phyloP scores from a whole-genome alignment of 352 stramenopile genomes.

The Globisporangium rhizosaccharum region DNA sequence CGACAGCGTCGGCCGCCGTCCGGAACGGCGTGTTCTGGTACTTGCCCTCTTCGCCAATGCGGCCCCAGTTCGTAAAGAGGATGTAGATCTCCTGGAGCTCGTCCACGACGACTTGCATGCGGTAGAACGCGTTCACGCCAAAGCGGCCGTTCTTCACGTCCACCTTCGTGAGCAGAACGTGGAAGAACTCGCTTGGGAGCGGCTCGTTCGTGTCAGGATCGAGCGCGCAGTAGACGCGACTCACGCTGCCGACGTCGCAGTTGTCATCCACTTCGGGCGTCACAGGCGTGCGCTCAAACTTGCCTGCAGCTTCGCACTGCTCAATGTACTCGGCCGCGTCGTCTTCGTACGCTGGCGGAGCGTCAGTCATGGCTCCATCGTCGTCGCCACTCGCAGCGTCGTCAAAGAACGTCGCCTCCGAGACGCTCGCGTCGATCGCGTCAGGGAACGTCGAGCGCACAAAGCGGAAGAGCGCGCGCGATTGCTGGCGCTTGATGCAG shows the following conservation, averaged over 20 bases:
- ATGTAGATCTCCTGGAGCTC: conserved; percentile 64
- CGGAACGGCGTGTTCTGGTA: conserved; percentile 78
- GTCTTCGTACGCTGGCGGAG: conserved; percentile 29
- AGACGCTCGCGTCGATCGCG: conserved; percentile 23
- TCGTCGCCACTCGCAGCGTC: conserved; percentile 15
- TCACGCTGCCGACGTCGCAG: conserved; percentile 57
- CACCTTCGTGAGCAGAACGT: conserved; percentile 66
- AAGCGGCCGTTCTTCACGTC: conserved; percentile 68
- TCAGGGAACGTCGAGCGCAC: conserved; percentile 22
- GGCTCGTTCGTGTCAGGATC: conserved; percentile 18
- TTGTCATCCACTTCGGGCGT: conserved; percentile 42
- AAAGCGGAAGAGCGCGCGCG: conserved; percentile 46
- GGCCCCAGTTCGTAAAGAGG: conserved; percentile 79
- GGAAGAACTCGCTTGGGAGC: conserved; percentile 35
- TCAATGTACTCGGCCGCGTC: conserved; percentile 48
- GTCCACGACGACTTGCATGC: conserved; percentile 64
- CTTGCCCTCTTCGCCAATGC: conserved; percentile 67
- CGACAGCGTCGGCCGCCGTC: conserved; percentile 36
- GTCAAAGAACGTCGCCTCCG: conserved; percentile 25
- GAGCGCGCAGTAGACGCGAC: conserved; percentile 28
- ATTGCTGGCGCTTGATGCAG: conserved; percentile 46
- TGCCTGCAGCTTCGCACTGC: conserved; percentile 44
- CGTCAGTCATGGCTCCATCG: conserved; percentile 18
- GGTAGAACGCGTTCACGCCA: conserved; percentile 76
- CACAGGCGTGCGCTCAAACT: conserved; percentile 44